Evolutionary conservation across 768 basidiomycete species (phyloP), one percentile per base, ranked within the genome.

Genomic region (Boletus reticuloceps): DNA sequence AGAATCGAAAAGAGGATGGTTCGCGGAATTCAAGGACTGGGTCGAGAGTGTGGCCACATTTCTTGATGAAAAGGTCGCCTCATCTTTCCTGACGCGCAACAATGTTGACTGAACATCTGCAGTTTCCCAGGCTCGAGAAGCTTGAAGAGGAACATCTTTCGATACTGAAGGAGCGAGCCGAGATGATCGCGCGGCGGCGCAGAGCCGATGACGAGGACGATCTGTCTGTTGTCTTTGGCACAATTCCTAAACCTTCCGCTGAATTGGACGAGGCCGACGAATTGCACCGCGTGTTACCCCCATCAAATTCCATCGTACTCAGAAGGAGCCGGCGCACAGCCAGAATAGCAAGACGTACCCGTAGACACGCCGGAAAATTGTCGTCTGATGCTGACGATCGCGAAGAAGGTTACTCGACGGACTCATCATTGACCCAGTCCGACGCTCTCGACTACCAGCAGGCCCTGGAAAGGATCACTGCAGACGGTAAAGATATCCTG

Each of bases 341-440:
- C 6, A 84, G 94, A 39, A 64, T 72, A 5, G 71, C 75, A 19
- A 84, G 94, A 14, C 81, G 83, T 34, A 63, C 74, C 34, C 68
- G 68, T 31, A 82, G 85, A 36, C 72, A 62, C 37, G 44, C 72
- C 63, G 38, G 50, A 37, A 74, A 74, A 12, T 59, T 61, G 31
- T 29, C 49, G 25, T 34, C 55, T 11, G 52, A 62, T 14, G 56
- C 69, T 29, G 69, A 77, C 55, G 7, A 40, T 39, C 57, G 37
- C 20, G 88, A 94, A 60, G 91, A 94, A 69, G 94, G 93, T 0
- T 93, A 84, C 61, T 94, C 92, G 16, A 96, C 94, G 0, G 94
- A 96, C 65, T 82, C 87, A 1, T 83, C 84, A 4, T 74, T 96
- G 5, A 74, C 81, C 2, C 78, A 82, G 14, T 75, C 82, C 4